Conservation (phyloP, 106 monocot genomes). For the Dioscorea alata region DNA sequence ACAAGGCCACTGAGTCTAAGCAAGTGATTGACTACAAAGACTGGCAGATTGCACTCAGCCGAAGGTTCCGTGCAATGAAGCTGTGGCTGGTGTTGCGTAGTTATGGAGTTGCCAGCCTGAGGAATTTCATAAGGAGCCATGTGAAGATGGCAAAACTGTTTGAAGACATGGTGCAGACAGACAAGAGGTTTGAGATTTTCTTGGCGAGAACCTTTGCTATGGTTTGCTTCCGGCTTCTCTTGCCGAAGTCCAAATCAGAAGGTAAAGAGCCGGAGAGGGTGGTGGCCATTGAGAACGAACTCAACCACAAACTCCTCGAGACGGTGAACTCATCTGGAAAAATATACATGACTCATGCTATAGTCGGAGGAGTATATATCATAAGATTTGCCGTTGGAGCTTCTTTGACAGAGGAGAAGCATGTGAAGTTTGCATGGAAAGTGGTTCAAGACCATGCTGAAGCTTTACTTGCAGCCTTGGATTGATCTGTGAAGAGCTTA, state of each 20-base stretch:
- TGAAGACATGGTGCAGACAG: conserved; percentile 10
- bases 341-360: conserved; percentile 32
- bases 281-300: neutral
- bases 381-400: conserved; percentile 33
- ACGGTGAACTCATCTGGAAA: conserved; percentile 31
- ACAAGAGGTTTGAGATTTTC: conserved; percentile 30
- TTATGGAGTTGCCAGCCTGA: conserved; percentile 25
- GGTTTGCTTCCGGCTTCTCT: conserved; percentile 33
- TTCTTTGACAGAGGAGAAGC: conserved; percentile 39
- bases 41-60: conserved; percentile 49
- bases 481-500: too few species aligned
- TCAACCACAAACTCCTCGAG: conserved; percentile 33
- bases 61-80: conserved; percentile 35
- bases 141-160: conserved; percentile 15
- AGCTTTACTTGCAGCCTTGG: neutral
- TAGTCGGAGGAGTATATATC: conserved; percentile 22
- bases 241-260: neutral
- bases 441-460: conserved; percentile 31
- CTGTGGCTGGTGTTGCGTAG: conserved; percentile 43
- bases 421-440: conserved; percentile 36
- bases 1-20: conserved; percentile 13
- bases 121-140: conserved; percentile 24
- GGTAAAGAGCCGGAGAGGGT: neutral
- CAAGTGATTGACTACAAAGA: conserved; percentile 55
- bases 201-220: conserved; percentile 23